phyloP scores from a whole-genome alignment of 1,284 basidiomycete species.

The Ustilago lituana region DNA sequence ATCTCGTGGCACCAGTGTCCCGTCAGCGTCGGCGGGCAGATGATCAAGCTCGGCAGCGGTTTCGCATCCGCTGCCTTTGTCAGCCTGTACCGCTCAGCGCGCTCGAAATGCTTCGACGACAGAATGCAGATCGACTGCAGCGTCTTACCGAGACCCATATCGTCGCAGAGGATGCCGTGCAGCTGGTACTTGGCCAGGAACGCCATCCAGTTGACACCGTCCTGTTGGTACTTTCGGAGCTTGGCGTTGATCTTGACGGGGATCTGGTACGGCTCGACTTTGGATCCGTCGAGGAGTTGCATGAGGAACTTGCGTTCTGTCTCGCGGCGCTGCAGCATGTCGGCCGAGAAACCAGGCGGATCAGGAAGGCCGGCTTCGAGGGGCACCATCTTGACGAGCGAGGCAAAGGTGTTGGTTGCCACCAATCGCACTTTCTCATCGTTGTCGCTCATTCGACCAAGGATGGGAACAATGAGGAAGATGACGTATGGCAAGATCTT shows the following conservation, averaged over 20 bases:
- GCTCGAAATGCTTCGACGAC: conserved; percentile 90
- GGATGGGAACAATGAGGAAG: conserved; percentile 93
- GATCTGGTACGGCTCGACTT: conserved; percentile 89
- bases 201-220: conserved; percentile 98
- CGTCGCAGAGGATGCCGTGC: conserved; percentile 97
- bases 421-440: conserved; percentile 90
- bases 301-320: conserved; percentile 90
- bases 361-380: conserved; percentile 95
- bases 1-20: conserved; percentile 99
- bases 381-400: conserved; percentile 98
- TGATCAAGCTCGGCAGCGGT: conserved; percentile 90
- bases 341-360: conserved; percentile 88
- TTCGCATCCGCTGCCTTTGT: conserved; percentile 80
- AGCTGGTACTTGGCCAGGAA: conserved; percentile 86
- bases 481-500: conserved; percentile 96
- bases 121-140: conserved; percentile 98
- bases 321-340: conserved; percentile 79
- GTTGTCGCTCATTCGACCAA: conserved; percentile 95
- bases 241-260: conserved; percentile 92
- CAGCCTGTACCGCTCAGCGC: conserved; percentile 76
- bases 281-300: conserved; percentile 81
- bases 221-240: conserved; percentile 95
- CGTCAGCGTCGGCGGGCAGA: conserved; percentile 93
- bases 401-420: conserved; percentile 95
- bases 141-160: conserved; percentile 99